Evolutionary conservation across 352 stramenopile genomes (phyloP).

Genomic region (Plasmopara halstedii): DNA sequence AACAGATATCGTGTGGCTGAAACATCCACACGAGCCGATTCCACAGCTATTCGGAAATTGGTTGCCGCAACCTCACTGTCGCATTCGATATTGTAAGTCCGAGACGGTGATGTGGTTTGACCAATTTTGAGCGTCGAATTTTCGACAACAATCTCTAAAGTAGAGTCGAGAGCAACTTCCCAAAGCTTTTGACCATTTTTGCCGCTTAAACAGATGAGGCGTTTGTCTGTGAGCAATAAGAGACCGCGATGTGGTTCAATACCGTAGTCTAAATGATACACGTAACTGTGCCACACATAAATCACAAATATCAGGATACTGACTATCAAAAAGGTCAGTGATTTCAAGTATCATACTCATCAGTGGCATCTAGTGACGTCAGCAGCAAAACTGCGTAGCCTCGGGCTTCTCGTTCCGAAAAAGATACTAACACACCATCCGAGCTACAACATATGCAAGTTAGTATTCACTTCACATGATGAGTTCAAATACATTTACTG

Average conservation of each 20-base stretch:
- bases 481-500: conserved; percentile 4
- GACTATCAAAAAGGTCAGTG: not conserved
- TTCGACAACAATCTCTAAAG: conserved; percentile 43
- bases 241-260: conserved; percentile 55
- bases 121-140: conserved; percentile 39
- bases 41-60: conserved; percentile 76
- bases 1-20: conserved; percentile 71
- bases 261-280: conserved; percentile 79
- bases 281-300: conserved; percentile 41
- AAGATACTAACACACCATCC: conserved; percentile 74
- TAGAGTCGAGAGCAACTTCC: conserved; percentile 79
- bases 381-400: conserved; percentile 73
- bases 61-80: conserved; percentile 43
- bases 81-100: conserved; percentile 69
- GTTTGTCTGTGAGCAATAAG: conserved; percentile 78
- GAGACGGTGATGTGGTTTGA: conserved; percentile 33
- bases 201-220: conserved; percentile 64
- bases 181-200: conserved; percentile 72
- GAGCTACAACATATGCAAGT: conserved; percentile 27
- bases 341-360: conserved; percentile 47
- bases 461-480: not conserved
- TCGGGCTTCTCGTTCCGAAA: conserved; percentile 67
- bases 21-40: conserved; percentile 64
- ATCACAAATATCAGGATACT: not conserved
- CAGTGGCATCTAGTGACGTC: conserved; percentile 62